phyloP scores from a whole-genome alignment of 148 eudicot genomes.

The Rhododendron williamsianum region DNA sequence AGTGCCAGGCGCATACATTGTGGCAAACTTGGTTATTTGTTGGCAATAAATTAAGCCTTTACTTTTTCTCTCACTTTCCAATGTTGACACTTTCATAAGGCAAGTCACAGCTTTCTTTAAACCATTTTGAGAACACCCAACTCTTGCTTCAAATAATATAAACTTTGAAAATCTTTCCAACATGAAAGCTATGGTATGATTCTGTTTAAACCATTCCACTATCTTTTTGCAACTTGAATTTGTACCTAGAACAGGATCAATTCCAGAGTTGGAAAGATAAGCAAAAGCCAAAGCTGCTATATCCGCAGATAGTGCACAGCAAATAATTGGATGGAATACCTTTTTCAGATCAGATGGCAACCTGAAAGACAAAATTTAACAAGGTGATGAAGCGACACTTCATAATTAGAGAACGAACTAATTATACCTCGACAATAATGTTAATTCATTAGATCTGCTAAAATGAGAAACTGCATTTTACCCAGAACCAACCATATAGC shows the following conservation, averaged over 20 bases:
- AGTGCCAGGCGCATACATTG: background rate
- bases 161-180: background rate
- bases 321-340: slow-evolving; percentile 88
- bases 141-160: background rate
- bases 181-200: background rate
- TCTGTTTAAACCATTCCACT: background rate
- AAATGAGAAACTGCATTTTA: slow-evolving; percentile 26
- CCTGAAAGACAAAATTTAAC: slow-evolving; percentile 33
- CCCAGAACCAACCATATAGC: slow-evolving; percentile 93
- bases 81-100: background rate
- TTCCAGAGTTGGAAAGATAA: slow-evolving; percentile 62
- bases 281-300: slow-evolving; percentile 89
- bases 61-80: background rate
- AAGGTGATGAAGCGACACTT: slow-evolving; percentile 4
- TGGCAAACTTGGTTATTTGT: background rate
- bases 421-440: background rate
- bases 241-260: slow-evolving; percentile 79
- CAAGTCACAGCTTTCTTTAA: background rate
- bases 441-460: background rate
- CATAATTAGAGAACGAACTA: background rate
- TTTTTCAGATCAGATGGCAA: slow-evolving; percentile 69
- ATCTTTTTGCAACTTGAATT: slow-evolving; percentile 12
- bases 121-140: background rate
- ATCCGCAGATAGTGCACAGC: slow-evolving; percentile 85
- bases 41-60: background rate